These are phyloP conservation scores for Amanita rimosa DNA, from an alignment of 768 basidiomycete species.

Conservation along the genomic window DNA sequence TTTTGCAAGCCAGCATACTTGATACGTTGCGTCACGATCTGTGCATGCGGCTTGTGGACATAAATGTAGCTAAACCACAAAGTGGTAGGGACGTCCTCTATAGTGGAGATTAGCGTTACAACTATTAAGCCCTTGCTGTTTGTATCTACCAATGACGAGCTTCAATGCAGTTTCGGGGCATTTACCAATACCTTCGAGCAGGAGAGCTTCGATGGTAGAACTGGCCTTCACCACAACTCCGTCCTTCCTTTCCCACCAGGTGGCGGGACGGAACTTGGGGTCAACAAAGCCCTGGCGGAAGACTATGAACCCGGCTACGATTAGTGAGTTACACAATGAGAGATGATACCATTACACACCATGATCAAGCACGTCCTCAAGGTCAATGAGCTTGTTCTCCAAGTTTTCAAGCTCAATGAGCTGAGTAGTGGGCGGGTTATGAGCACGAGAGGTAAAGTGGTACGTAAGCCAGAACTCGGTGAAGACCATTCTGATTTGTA, in stretches of 20 bases:
- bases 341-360: conserved; percentile 14
- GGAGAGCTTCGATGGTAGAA: conserved; percentile 22
- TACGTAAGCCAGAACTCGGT: conserved; percentile 39
- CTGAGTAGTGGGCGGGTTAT: conserved; percentile 30
- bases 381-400: conserved; percentile 26
- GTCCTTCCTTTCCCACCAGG: conserved; percentile 33
- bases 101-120: neutral
- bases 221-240: conserved; percentile 25
- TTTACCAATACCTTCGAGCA: conserved; percentile 26
- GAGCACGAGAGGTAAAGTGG: conserved; percentile 31
- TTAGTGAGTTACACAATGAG: conserved; percentile 10
- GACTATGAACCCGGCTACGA: conserved; percentile 13
- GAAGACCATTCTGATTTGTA: neutral
- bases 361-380: conserved; percentile 38
- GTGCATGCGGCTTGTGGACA: conserved; percentile 18
- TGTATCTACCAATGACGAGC: conserved; percentile 30
- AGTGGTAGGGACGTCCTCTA: conserved; percentile 28
- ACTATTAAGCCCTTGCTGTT: neutral
- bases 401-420: conserved; percentile 35
- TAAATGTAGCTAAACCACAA: conserved; percentile 37
- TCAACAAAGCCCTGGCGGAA: conserved; percentile 37
- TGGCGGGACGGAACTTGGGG: conserved; percentile 25
- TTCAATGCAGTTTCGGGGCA: conserved; percentile 32
- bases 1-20: conserved; percentile 21
- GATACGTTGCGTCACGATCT: conserved; percentile 30